Percentiles rank a stretch among this genome's conserved stretches.
Conservation (phyloP, 176 grass and related monocot genomes). For the Musa itinerans region DNA sequence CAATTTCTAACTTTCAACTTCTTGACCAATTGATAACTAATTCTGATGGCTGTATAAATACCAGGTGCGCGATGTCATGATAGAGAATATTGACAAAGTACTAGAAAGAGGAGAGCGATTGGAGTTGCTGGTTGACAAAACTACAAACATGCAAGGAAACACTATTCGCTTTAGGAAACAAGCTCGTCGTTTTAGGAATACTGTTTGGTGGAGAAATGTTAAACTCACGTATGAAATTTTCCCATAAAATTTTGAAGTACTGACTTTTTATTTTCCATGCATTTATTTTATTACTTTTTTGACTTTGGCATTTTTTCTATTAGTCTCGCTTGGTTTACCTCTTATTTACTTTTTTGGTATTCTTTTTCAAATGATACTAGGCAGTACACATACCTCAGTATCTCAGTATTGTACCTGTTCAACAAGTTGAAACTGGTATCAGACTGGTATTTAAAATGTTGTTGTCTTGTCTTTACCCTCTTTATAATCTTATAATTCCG, state of each 20-base stretch:
- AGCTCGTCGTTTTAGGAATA: conserved; percentile 78
- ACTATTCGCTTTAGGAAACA: conserved; percentile 82
- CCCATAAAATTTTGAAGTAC: background rate
- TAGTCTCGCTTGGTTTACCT: too few species aligned
- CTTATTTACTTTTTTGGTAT: too few species aligned
- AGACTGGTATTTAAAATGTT: too few species aligned
- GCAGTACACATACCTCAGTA: too few species aligned
- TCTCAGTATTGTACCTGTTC: too few species aligned
- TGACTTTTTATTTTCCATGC: background rate
- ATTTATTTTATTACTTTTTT: background rate
- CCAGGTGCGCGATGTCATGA: conserved; percentile 95
- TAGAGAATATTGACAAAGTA: conserved; percentile 97
- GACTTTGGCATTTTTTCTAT: background rate
- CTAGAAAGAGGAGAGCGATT: conserved; percentile 92
- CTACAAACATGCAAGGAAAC: conserved; percentile 85
- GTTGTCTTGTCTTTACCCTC: too few species aligned
- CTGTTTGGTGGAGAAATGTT: conserved; percentile 79
- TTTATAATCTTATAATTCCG: too few species aligned
- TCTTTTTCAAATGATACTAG: too few species aligned
- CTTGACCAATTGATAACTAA: background rate
- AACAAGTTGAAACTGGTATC: too few species aligned
- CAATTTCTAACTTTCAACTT: background rate
- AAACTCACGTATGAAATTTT: conserved; percentile 60
- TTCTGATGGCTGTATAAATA: background rate
- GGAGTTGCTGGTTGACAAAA: conserved; percentile 88